A percentile compares a stretch with the other conserved stretches of the same genome.
phyloP scores from a whole-genome alignment of 2,329 filamentous ascomycete species.

The Fusarium brachygibbosum region DNA sequence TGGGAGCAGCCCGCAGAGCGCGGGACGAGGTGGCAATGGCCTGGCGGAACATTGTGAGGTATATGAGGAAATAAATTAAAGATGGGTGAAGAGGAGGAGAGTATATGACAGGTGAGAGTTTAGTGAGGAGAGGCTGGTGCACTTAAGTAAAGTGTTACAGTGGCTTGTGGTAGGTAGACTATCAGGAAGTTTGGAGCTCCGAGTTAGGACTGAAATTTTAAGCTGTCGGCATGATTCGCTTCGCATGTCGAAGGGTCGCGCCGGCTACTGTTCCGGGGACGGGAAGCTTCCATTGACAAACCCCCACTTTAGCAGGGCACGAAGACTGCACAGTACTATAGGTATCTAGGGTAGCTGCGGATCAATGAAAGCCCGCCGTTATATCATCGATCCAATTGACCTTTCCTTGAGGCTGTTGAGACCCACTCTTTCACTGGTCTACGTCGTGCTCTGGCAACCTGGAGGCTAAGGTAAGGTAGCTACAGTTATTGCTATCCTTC shows the following conservation, averaged over 20 bases:
- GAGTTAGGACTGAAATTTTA: constrained; percentile 51
- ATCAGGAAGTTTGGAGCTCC: constrained; percentile 48
- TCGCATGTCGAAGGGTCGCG: constrained; percentile 38
- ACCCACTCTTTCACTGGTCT: constrained; percentile 44
- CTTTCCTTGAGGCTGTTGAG: constrained; percentile 7
- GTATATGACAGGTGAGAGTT: constrained; percentile 18
- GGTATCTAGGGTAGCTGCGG: constrained; percentile 33
- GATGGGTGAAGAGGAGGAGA: constrained; percentile 11
- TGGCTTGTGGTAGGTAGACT: constrained; percentile 36
- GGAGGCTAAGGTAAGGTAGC: constrained; percentile 43
- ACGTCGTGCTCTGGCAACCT: constrained; percentile 58
- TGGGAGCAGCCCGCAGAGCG: constrained; percentile 59
- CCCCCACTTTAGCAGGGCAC: constrained; percentile 18
- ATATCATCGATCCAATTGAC: constrained; percentile 32
- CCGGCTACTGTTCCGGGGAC: constrained; percentile 44
- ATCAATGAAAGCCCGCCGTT: constrained; percentile 51
- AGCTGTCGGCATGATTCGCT: constrained; percentile 46
- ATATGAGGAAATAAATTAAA: constrained; percentile 14
- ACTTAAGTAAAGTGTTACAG: constrained; percentile 38
- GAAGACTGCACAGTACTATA: background rate
- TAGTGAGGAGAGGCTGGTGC: constrained; percentile 22
- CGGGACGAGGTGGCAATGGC: constrained; percentile 59
- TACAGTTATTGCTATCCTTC: constrained; percentile 32
- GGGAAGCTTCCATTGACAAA: constrained; percentile 37
- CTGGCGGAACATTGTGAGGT: constrained; percentile 61